Percentiles rank a stretch among this genome's conserved stretches.
Evolutionary conservation across 2,329 filamentous ascomycete genomes (phyloP).

Genomic region (Macrophomina phaseolina): DNA sequence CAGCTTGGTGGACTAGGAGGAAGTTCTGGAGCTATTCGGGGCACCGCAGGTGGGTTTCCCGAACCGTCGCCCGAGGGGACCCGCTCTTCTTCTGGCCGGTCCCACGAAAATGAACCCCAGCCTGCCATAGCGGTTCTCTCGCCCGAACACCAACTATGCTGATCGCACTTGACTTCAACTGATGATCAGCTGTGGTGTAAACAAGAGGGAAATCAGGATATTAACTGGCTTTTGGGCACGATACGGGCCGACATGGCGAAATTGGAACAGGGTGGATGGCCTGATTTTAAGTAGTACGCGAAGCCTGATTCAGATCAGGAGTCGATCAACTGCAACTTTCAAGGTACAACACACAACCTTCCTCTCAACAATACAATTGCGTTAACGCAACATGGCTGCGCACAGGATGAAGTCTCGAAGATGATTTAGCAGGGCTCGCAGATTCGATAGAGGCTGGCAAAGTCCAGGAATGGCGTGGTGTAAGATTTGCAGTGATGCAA

Average conservation of each 20-base stretch:
- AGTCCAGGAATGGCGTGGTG: background rate
- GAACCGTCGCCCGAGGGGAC: no score
- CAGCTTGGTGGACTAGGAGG: no score
- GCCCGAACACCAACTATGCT: background rate
- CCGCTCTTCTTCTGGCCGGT: no score
- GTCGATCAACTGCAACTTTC: background rate
- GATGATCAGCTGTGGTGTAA: background rate
- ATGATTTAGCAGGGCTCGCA: background rate
- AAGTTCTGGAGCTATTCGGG: no score
- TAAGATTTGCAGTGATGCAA: background rate
- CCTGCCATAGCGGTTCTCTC: no score
- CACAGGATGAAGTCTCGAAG: background rate
- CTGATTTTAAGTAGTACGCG: conserved; percentile 8
- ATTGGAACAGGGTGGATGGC: conserved; percentile 4
- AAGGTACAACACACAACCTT: conserved; percentile 10
- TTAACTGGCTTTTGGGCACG: background rate
- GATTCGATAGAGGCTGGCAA: background rate
- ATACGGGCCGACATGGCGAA: background rate
- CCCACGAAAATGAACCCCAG: no score
- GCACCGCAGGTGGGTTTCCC: no score
- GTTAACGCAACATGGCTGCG: conserved; percentile 9
- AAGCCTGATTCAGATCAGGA: background rate
- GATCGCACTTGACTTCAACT: background rate
- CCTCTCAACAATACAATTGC: background rate
- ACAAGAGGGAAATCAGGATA: background rate